Evolutionary conservation across 257 asterid genomes (phyloP).

Genomic region (Misopates orontium): DNA sequence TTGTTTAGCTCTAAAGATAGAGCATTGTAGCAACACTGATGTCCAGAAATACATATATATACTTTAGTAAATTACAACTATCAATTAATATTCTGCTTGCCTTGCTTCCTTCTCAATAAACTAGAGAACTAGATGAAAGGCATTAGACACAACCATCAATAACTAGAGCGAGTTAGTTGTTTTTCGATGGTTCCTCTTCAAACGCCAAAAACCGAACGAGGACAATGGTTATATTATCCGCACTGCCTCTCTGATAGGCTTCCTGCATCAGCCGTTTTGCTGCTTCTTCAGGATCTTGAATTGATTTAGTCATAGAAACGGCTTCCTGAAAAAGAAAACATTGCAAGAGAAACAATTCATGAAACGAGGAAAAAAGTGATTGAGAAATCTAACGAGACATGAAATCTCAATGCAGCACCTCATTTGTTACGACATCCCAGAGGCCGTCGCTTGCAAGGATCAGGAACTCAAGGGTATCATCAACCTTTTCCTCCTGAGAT

Average conservation of each 20-base stretch:
- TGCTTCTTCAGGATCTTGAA: conserved; percentile 86
- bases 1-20: conserved; percentile 3
- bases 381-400: background rate
- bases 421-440: conserved; percentile 92
- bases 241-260: conserved; percentile 88
- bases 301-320: conserved; percentile 74
- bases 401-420: conserved; percentile 44
- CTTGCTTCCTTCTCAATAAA: background rate
- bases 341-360: background rate
- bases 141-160: conserved; percentile 10
- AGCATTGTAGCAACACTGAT: conserved; percentile 11
- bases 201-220: conserved; percentile 68
- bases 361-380: background rate
- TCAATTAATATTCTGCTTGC: conserved; percentile 5
- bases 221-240: conserved; percentile 80
- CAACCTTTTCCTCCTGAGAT: conserved; percentile 82
- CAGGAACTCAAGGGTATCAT: conserved; percentile 80
- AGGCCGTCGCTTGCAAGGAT: conserved; percentile 97
- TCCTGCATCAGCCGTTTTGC: conserved; percentile 87
- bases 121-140: background rate
- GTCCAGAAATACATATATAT: conserved; percentile 29
- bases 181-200: conserved; percentile 49
- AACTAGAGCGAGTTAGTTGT: conserved; percentile 40
- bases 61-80: conserved; percentile 31
- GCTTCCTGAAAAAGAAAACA: conserved; percentile 81